phyloP scores from a whole-genome alignment of 345 rosid genomes.

The Linum trigynum region DNA sequence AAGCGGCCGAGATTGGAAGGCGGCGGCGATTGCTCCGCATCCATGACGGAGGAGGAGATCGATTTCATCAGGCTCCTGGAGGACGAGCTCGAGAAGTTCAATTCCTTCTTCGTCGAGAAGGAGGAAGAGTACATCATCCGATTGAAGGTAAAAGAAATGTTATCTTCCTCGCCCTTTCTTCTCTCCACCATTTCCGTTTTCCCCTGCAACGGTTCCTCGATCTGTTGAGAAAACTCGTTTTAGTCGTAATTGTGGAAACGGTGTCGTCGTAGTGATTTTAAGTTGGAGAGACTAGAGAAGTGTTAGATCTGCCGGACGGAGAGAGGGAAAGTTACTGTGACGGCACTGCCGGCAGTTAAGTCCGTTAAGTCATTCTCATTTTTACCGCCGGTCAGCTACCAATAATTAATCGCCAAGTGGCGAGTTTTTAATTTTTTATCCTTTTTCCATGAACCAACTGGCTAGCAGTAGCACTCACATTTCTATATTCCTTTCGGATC shows the following conservation, averaged over 20 bases:
- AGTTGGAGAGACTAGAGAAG: too few relatives aligned
- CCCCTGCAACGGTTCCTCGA: too few relatives aligned
- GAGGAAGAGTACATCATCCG: constrained; percentile 95
- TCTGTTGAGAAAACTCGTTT: constrained; percentile 5
- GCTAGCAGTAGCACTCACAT: neutral
- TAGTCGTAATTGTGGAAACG: neutral
- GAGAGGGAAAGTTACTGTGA: neutral
- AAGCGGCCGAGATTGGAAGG: constrained; percentile 46
- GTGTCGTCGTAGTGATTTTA: neutral
- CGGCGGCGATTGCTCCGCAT: constrained; percentile 1
- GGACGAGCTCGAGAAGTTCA: constrained; percentile 86
- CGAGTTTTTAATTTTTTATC: neutral
- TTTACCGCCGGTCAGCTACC: neutral
- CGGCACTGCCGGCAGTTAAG: neutral
- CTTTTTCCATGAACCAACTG: neutral
- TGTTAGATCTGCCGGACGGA: too few relatives aligned
- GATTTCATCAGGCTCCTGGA: constrained; percentile 65
- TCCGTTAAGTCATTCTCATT: neutral
- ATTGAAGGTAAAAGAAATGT: constrained; percentile 47
- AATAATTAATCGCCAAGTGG: constrained; percentile 2
- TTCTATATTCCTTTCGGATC: neutral
- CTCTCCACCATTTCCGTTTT: neutral
- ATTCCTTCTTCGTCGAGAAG: constrained; percentile 75
- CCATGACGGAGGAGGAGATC: constrained; percentile 51
- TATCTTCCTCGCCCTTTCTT: neutral